These are phyloP conservation scores for Poterioochromonas sp. DNA, from an alignment of 352 stramenopile genomes.

Conservation along the genomic window DNA sequence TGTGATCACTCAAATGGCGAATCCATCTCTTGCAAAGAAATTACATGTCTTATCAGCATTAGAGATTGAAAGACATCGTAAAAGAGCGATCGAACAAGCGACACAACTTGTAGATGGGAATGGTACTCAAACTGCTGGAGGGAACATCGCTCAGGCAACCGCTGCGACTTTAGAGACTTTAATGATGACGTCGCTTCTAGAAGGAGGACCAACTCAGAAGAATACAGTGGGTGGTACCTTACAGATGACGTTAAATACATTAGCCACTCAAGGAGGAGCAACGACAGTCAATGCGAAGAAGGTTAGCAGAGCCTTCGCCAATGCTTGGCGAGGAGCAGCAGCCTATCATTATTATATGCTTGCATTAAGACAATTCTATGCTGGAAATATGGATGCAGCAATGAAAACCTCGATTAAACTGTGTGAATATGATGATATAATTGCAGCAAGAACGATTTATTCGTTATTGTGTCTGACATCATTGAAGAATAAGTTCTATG, in stretches of 20 bases:
- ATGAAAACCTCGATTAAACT: slow-evolving; percentile 73
- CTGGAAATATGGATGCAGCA: slow-evolving; percentile 61
- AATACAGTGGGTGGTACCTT: neutral
- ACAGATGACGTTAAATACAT: neutral
- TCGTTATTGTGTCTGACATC: slow-evolving; percentile 78
- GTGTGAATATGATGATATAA: slow-evolving; percentile 75
- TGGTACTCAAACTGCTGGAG: too few species aligned
- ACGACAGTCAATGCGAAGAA: neutral
- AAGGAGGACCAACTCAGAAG: slow-evolving; percentile 16
- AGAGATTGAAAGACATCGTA: slow-evolving; percentile 79
- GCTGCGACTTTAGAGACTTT: slow-evolving; percentile 78
- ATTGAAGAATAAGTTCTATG: slow-evolving; percentile 77
- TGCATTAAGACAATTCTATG: slow-evolving; percentile 78
- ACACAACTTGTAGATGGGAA: slow-evolving; percentile 40
- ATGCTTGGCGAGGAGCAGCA: slow-evolving; percentile 80
- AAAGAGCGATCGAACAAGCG: slow-evolving; percentile 67
- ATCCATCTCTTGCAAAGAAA: slow-evolving; percentile 80
- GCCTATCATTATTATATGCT: slow-evolving; percentile 85
- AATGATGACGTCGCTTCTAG: slow-evolving; percentile 54
- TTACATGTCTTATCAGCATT: slow-evolving; percentile 81
- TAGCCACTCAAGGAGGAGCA: neutral
- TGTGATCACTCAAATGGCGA: slow-evolving; percentile 48
- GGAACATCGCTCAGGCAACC: slow-evolving; percentile 63
- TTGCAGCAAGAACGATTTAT: slow-evolving; percentile 76
- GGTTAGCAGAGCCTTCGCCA: slow-evolving; percentile 57